Evolutionary conservation across 2,329 filamentous ascomycete genomes (phyloP).

Genomic region (Neofusicoccum ribis): DNA sequence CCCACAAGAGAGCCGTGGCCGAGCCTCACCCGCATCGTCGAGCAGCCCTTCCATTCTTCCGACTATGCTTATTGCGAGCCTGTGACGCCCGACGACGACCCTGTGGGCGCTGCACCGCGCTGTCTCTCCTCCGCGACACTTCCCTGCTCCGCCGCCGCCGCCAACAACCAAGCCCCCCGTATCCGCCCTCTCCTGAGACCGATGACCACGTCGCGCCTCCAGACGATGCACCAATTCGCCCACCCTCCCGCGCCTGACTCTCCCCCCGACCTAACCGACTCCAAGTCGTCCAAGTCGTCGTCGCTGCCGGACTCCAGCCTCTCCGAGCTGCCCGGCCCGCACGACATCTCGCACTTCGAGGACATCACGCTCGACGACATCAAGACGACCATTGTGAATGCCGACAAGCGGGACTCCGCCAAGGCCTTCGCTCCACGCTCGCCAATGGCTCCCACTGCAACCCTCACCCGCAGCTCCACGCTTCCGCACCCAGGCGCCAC

Average conservation of each 20-base stretch:
- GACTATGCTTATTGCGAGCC: conserved; percentile 35
- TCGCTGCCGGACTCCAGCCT: conserved; percentile 79
- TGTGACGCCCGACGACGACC: conserved; percentile 30
- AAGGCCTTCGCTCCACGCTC: conserved; percentile 12
- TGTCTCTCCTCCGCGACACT: conserved; percentile 26
- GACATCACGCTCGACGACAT: conserved; percentile 87
- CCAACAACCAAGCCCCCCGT: conserved; percentile 21
- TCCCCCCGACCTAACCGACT: conserved; percentile 76
- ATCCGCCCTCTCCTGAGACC: conserved; percentile 37
- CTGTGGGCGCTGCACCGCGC: conserved; percentile 28
- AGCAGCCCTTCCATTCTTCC: conserved; percentile 21
- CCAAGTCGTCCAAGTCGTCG: conserved; percentile 88
- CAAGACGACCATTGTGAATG: conserved; percentile 32
- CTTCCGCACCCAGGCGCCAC: background rate
- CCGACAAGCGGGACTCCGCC: conserved; percentile 14
- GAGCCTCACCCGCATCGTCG: conserved; percentile 37
- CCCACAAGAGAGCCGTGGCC: conserved; percentile 28
- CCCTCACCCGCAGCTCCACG: conserved; percentile 1
- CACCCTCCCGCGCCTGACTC: conserved; percentile 60
- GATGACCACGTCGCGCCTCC: conserved; percentile 29
- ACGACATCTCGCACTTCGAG: conserved; percentile 83
- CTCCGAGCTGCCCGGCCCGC: conserved; percentile 59
- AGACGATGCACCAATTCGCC: conserved; percentile 21
- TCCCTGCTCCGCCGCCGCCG: conserved; percentile 21
- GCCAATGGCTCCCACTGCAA: conserved; percentile 13